Percentiles rank a stretch among this genome's conserved stretches.
Conservation (phyloP, 2,329 filamentous ascomycete genomes). For the Penicillium sp. region DNA sequence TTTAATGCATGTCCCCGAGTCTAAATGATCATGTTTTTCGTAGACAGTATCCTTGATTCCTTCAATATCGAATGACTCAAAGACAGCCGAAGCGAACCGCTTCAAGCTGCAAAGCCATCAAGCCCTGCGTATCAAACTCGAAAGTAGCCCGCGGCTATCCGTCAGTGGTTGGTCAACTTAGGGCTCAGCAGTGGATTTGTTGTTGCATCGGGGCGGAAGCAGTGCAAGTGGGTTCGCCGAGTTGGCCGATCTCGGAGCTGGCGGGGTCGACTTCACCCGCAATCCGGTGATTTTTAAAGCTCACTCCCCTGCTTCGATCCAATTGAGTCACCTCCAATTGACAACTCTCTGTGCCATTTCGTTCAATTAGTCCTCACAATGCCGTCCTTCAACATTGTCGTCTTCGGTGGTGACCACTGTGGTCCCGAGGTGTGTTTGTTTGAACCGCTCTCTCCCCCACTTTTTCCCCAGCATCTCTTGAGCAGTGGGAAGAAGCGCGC, state of each 20-base stretch:
- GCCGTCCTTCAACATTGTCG: constrained; percentile 75
- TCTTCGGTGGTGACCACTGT: constrained; percentile 82
- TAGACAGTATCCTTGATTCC: not conserved
- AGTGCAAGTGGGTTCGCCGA: not conserved
- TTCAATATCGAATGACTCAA: not conserved
- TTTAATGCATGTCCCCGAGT: constrained; percentile 27
- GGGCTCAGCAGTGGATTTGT: not conserved
- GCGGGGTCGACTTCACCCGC: constrained; percentile 32
- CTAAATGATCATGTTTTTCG: not conserved
- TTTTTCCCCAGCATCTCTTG: constrained; percentile 4
- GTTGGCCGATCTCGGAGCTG: constrained; percentile 32
- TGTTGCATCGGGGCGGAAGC: not conserved
- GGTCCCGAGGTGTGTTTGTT: constrained; percentile 72
- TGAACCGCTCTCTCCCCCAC: not conserved
- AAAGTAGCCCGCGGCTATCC: not conserved
- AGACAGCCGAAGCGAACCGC: not conserved
- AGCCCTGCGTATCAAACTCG: not conserved
- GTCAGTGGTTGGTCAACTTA: not conserved
- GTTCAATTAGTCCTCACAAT: constrained; percentile 50
- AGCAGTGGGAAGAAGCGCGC: constrained; percentile 10
- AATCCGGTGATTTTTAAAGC: constrained; percentile 30
- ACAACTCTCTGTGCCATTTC: constrained; percentile 9
- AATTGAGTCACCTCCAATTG: constrained; percentile 24
- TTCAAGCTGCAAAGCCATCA: not conserved
- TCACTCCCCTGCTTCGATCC: constrained; percentile 16